Evolutionary conservation across 805 yeast species (phyloP).

Genomic region (Yamadazyma nakazawae): DNA sequence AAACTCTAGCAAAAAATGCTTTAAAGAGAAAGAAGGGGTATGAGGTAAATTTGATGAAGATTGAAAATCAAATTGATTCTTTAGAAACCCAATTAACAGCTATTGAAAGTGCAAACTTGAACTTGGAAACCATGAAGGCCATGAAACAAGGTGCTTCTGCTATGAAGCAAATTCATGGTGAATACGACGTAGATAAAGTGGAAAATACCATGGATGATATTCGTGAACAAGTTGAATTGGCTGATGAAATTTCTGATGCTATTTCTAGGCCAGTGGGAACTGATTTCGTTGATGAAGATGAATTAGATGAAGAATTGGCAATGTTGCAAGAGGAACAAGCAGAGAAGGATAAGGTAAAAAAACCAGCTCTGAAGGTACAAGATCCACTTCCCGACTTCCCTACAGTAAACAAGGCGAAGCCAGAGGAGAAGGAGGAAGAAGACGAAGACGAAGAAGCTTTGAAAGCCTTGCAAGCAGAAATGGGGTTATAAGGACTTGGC

Average conservation of each 20-base stretch:
- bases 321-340: conserved; percentile 82
- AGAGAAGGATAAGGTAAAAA: conserved; percentile 9
- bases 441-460: conserved; percentile 85
- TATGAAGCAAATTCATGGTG: conserved; percentile 93
- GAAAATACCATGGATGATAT: conserved; percentile 98
- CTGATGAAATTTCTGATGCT: conserved; percentile 95
- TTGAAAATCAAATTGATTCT: conserved; percentile 84
- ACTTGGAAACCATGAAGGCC: conserved; percentile 96
- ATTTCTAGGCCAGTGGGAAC: conserved; percentile 88
- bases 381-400: conserved; percentile 43
- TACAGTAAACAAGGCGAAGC: conserved; percentile 37
- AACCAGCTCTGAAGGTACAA: conserved; percentile 6
- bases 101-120: conserved; percentile 92
- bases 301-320: conserved; percentile 90
- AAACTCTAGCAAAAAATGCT: conserved; percentile 76
- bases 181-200: conserved; percentile 92
- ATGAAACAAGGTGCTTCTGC: conserved; percentile 98
- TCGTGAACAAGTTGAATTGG: conserved; percentile 91
- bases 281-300: conserved; percentile 84
- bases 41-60: conserved; percentile 73
- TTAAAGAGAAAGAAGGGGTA: conserved; percentile 82
- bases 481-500: conserved; percentile 55
- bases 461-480: conserved; percentile 77
- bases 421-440: conserved; percentile 36
- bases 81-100: conserved; percentile 86